Evolutionary conservation across 2,329 filamentous ascomycete species (phyloP).

Genomic region (Botrytis porri): DNA sequence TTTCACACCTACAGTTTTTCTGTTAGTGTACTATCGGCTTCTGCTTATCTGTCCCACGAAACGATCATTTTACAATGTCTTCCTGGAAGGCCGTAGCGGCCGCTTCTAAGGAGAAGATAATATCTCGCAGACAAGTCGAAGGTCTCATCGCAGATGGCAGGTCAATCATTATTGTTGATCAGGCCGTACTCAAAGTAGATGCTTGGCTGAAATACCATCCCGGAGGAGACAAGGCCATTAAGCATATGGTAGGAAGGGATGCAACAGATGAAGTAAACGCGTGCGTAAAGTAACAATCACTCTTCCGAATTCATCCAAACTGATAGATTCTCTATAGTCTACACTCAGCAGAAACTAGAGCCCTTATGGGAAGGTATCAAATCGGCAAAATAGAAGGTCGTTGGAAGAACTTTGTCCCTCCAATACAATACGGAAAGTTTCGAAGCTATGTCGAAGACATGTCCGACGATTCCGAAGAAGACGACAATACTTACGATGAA

Average conservation of each 20-base stretch:
- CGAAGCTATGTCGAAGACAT: slow-evolving; percentile 48
- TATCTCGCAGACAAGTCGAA: slow-evolving; percentile 68
- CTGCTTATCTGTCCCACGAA: background rate
- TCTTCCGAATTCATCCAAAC: background rate
- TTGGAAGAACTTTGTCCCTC: slow-evolving; percentile 87
- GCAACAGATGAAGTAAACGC: slow-evolving; percentile 91
- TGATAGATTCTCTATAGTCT: slow-evolving; percentile 52
- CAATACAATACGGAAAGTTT: slow-evolving; percentile 86
- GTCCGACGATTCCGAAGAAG: slow-evolving; percentile 39
- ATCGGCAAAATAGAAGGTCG: slow-evolving; percentile 77
- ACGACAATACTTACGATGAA: slow-evolving; percentile 31
- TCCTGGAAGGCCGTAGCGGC: slow-evolving; percentile 18
- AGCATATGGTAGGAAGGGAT: slow-evolving; percentile 91
- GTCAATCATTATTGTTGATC: slow-evolving; percentile 76
- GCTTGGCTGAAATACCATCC: slow-evolving; percentile 88
- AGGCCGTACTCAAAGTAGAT: slow-evolving; percentile 81
- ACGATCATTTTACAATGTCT: slow-evolving; percentile 11
- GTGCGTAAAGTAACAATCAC: slow-evolving; percentile 50
- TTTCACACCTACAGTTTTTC: background rate
- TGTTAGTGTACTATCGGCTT: background rate
- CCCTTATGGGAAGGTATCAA: slow-evolving; percentile 74
- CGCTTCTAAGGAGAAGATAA: slow-evolving; percentile 36
- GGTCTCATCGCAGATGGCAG: slow-evolving; percentile 78
- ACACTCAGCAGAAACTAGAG: slow-evolving; percentile 74
- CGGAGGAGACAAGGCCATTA: slow-evolving; percentile 84